These are phyloP conservation scores for Domatiomyces catenatus DNA, from an alignment of 2,329 filamentous ascomycete species.

Conservation along the genomic window DNA sequence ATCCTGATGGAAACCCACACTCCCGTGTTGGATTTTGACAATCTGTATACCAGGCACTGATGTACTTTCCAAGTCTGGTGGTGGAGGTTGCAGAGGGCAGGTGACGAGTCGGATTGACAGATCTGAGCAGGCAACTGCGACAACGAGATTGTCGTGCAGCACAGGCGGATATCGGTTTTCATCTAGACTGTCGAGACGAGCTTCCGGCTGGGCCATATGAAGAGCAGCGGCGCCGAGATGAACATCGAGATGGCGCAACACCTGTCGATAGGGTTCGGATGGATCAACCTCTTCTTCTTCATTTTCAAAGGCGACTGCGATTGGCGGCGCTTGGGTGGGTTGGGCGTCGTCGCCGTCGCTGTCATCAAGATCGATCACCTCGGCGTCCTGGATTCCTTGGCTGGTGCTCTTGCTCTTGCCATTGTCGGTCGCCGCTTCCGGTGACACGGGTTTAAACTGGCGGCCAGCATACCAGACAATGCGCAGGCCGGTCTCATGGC, in stretches of 20 bases:
- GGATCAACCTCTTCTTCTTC: slow-evolving; percentile 45
- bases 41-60: slow-evolving; percentile 31
- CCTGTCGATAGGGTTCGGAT: slow-evolving; percentile 37
- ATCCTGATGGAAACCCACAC: slow-evolving; percentile 29
- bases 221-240: slow-evolving; percentile 39
- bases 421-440: slow-evolving; percentile 25
- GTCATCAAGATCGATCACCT: slow-evolving; percentile 43
- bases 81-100: slow-evolving; percentile 39
- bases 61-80: slow-evolving; percentile 25
- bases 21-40: slow-evolving; percentile 25
- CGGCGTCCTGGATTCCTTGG: slow-evolving; percentile 26
- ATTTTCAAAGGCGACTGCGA: slow-evolving; percentile 32
- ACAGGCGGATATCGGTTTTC: slow-evolving; percentile 1
- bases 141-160: slow-evolving; percentile 26
- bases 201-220: slow-evolving; percentile 34
- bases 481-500: slow-evolving; percentile 41
- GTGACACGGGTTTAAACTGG: slow-evolving; percentile 26
- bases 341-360: slow-evolving; percentile 40
- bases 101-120: slow-evolving; percentile 40
- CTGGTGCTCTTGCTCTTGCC: slow-evolving; percentile 20
- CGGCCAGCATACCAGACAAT: slow-evolving; percentile 47
- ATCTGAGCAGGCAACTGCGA: slow-evolving; percentile 42
- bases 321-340: slow-evolving; percentile 10
- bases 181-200: slow-evolving; percentile 21
- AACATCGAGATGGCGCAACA: slow-evolving; percentile 41